Base-by-base conservation (phyloP, 768 basidiomycete species). In the Pholiota microspora region DNA sequence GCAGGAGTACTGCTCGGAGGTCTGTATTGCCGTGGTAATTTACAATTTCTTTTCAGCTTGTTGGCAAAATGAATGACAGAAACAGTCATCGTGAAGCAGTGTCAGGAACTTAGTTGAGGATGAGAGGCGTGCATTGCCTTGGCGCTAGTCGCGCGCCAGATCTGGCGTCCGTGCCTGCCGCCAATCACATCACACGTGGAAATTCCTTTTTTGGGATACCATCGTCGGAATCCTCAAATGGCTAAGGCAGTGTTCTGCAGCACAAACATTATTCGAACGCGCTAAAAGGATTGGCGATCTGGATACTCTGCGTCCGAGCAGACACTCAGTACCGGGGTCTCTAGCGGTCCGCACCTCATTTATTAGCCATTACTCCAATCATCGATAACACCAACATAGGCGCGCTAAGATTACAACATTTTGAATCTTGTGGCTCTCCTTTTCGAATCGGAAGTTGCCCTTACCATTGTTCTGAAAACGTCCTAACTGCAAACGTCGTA, bases 81-180 rank as follows among this genome's bases (percentile, higher is more conserved):
- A 59, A 59, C 57, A 42, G 45, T 29, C 46, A 63, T n/a, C n/a
- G n/a, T 7, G 13, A 70, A 57, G 70, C 72, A 59, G 70, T 73
- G 72, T 63, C 59, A 69, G 67, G 64, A 54, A 66, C 62, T 56
- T 56, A 47, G 55, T 59, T 56, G 60, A 59, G 56, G 54, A 42
- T 53, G 49, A 29, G 18, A 18, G 12, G 6, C 12, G 7, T 31
- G 38, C 53, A 54, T 36, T 35, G 53, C 53, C 53, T 15, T 46
- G 44, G 45, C 46, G 53, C 58, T 59, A 61, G 61, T 63, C 64
- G 57, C 58, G 52, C 54, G 28, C 45, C 55, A 48, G 29, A 31
- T 48, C 46, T 48, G n/a, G 21, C 34, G 18, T 52, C 55, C 55
- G 59, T 57, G 49, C 40, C 57, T 60, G 44, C 54, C 61, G 56